Conservation (phyloP, 345 rosid species). For the Atalantia buxifolia region DNA sequence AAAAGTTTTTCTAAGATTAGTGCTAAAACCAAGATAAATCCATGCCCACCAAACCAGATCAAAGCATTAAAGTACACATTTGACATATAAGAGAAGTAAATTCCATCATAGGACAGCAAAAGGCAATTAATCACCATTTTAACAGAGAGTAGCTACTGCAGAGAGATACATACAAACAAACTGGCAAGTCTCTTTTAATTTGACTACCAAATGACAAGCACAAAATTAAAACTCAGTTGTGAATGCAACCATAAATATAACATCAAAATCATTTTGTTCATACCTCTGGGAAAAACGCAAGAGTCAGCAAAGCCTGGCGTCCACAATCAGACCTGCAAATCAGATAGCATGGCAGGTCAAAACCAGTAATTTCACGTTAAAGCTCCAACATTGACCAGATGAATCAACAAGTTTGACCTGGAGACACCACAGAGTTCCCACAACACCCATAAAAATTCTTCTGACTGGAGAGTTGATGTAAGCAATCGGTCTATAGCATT, state of each 20-base stretch:
- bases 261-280: neutral
- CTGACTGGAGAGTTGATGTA: conserved; percentile 66
- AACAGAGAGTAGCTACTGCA: neutral
- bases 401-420: conserved; percentile 41
- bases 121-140: neutral
- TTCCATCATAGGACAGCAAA: neutral
- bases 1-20: neutral
- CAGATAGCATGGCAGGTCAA: conserved; percentile 14
- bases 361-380: conserved; percentile 1
- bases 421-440: conserved; percentile 97
- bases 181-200: conserved; percentile 9
- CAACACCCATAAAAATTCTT: conserved; percentile 92
- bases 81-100: neutral
- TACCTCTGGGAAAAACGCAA: conserved; percentile 92
- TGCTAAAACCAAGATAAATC: neutral
- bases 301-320: conserved; percentile 78
- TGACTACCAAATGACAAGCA: conserved; percentile 3
- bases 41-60: neutral
- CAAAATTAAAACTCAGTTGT: conserved; percentile 4
- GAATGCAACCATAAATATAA: neutral
- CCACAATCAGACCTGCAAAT: conserved; percentile 88
- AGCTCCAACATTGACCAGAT: conserved; percentile 5
- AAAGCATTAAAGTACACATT: neutral
- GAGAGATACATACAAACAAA: conserved; percentile 9
- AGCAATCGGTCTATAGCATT: conserved; percentile 85